Percentiles rank a stretch among this genome's conserved stretches.
These are phyloP conservation scores for Fusarium mangiferae DNA, from an alignment of 2,329 filamentous ascomycete species.

Conservation along the genomic window DNA sequence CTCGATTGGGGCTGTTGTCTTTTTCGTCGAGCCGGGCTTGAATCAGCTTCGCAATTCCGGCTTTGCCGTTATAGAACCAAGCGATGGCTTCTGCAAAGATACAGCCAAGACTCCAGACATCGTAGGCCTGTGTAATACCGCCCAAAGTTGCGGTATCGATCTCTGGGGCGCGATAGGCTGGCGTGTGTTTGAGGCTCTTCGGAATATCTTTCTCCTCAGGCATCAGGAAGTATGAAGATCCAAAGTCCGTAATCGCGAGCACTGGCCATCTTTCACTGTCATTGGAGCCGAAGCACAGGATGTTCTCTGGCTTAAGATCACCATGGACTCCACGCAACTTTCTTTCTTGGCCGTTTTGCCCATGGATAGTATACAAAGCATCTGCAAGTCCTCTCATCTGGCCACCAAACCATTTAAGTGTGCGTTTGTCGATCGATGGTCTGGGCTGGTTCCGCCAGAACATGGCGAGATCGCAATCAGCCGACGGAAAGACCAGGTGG, in stretches of 20 bases:
- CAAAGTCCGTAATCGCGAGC: neutral
- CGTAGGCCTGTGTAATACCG: neutral
- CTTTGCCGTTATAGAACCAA: accelerated
- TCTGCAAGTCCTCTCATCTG: neutral
- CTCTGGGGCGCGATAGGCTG: neutral
- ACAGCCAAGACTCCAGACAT: neutral
- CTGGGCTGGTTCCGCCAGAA: neutral
- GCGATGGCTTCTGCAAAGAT: neutral
- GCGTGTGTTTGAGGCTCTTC: neutral
- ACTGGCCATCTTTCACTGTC: accelerated
- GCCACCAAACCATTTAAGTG: neutral
- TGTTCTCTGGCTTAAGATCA: neutral
- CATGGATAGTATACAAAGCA: neutral
- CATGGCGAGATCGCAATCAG: neutral
- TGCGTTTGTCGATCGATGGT: neutral
- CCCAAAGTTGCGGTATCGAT: accelerated
- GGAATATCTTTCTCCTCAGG: accelerated
- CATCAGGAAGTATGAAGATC: accelerated
- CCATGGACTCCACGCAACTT: accelerated
- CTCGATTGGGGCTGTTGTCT: accelerated
- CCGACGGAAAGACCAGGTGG: neutral
- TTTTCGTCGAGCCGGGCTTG: accelerated
- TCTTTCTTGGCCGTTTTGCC: neutral
- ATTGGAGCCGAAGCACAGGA: neutral
- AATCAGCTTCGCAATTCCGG: accelerated